A percentile compares a stretch with the other conserved stretches of the same genome.
phyloP scores from a whole-genome alignment of 495 filamentous ascomycete species.

The Podospora pseudopauciseta region DNA sequence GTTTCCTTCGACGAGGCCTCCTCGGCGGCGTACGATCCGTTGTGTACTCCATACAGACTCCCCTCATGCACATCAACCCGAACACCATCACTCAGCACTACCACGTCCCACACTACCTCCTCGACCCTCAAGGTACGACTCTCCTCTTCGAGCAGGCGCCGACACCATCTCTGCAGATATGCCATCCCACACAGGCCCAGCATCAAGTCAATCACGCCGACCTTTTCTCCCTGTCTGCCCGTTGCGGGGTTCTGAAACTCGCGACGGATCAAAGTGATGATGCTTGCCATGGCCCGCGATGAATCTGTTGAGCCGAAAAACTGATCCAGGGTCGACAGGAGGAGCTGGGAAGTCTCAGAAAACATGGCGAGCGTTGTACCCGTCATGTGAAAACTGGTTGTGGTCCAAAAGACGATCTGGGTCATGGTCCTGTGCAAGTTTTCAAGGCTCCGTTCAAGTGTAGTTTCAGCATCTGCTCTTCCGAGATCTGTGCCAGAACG shows the following conservation, averaged over 20 bases:
- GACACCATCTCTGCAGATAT: constrained; percentile 66
- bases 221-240: constrained; percentile 54
- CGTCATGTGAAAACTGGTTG: constrained; percentile 66
- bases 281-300: constrained; percentile 74
- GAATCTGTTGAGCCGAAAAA: constrained; percentile 76
- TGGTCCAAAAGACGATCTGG: constrained; percentile 63
- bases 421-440: constrained; percentile 60
- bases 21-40: constrained; percentile 17
- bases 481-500: constrained; percentile 54
- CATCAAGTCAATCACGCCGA: constrained; percentile 63
- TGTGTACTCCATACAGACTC: constrained; percentile 32
- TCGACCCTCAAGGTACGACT: constrained; percentile 50
- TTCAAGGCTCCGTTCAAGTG: constrained; percentile 61
- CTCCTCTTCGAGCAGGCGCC: constrained; percentile 55
- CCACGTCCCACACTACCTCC: constrained; percentile 76
- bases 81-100: constrained; percentile 62
- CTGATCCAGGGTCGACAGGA: constrained; percentile 65
- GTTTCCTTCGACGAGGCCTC: constrained; percentile 17
- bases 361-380: constrained; percentile 59
- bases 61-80: constrained; percentile 57
- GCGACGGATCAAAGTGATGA: constrained; percentile 66
- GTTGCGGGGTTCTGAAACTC: constrained; percentile 66
- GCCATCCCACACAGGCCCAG: constrained; percentile 67
- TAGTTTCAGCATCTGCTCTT: constrained; percentile 57
- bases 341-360: constrained; percentile 60